These are phyloP conservation scores for Grifola frondosa DNA, from an alignment of 1,284 basidiomycete genomes.

Conservation along the genomic window DNA sequence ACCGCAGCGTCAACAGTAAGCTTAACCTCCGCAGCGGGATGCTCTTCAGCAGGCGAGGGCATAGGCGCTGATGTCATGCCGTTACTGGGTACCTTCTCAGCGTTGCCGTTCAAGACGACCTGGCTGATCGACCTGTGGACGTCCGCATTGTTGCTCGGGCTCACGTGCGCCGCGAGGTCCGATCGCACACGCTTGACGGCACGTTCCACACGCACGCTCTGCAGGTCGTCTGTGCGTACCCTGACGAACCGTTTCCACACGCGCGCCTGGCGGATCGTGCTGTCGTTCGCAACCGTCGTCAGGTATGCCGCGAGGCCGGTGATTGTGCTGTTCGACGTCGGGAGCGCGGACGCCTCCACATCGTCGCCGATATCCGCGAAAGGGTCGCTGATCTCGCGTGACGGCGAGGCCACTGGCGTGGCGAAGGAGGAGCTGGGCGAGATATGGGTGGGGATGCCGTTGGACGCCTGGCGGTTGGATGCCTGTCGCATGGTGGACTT, in stretches of 20 bases:
- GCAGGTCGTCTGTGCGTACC: slow-evolving; percentile 77
- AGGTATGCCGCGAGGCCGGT: slow-evolving; percentile 79
- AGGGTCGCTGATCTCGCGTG: slow-evolving; percentile 58
- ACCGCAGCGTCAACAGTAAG: neutral
- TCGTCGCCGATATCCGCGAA: slow-evolving; percentile 45
- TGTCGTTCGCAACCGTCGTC: slow-evolving; percentile 71
- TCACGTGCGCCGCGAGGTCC: slow-evolving; percentile 72
- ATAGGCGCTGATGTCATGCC: neutral
- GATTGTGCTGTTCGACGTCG: slow-evolving; percentile 45
- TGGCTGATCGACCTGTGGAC: slow-evolving; percentile 30
- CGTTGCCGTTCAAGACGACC: slow-evolving; percentile 28
- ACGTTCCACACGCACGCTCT: slow-evolving; percentile 82
- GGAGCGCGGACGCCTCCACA: slow-evolving; percentile 26
- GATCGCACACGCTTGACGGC: slow-evolving; percentile 85
- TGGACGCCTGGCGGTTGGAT: slow-evolving; percentile 29
- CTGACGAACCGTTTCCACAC: slow-evolving; percentile 85
- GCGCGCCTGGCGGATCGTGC: slow-evolving; percentile 58
- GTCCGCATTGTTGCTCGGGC: slow-evolving; percentile 31
- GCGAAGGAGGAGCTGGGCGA: slow-evolving; percentile 37
- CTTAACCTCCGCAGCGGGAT: neutral
- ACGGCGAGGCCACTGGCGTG: slow-evolving; percentile 52
- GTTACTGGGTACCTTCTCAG: neutral
- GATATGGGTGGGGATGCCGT: slow-evolving; percentile 34
- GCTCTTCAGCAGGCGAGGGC: slow-evolving; percentile 2
- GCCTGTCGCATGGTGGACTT: slow-evolving; percentile 38